Conservation (phyloP, 805 yeast species). For the Nakazawaea wickerhamii region DNA sequence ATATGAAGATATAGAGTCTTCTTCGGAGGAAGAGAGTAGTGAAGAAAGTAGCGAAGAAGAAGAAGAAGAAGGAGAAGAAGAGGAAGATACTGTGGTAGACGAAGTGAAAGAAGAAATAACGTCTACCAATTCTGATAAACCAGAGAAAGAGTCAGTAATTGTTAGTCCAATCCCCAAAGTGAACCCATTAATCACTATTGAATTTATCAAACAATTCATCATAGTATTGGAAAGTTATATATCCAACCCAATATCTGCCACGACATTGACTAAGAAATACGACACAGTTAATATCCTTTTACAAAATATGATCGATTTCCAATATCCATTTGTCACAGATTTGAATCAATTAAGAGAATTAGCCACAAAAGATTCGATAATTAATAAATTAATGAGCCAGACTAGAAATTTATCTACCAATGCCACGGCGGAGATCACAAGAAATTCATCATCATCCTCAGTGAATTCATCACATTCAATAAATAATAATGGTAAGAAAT, state of each 20-base stretch:
- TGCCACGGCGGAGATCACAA: slow-evolving; percentile 25
- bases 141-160: slow-evolving; percentile 6
- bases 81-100: slow-evolving; percentile 7
- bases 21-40: slow-evolving; percentile 17
- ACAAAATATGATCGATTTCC: slow-evolving; percentile 75
- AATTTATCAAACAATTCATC: slow-evolving; percentile 35
- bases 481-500: not conserved
- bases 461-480: slow-evolving; percentile 3
- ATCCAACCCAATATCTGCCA: slow-evolving; percentile 44
- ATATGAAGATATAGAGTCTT: slow-evolving; percentile 14
- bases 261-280: slow-evolving; percentile 60
- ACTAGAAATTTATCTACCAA: slow-evolving; percentile 28
- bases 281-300: slow-evolving; percentile 68
- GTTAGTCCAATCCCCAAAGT: slow-evolving; percentile 11
- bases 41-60: slow-evolving; percentile 15
- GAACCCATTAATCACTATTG: slow-evolving; percentile 40
- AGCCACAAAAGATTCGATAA: slow-evolving; percentile 58
- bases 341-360: slow-evolving; percentile 62
- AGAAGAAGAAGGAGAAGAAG: slow-evolving; percentile 11
- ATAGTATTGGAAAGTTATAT: slow-evolving; percentile 37
- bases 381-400: slow-evolving; percentile 45
- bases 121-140: slow-evolving; percentile 10
- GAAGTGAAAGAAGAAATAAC: slow-evolving; percentile 5
- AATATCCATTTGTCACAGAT: slow-evolving; percentile 69
- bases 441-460: slow-evolving; percentile 10